Conservation (phyloP, 441 rosid genomes). For the Syzygium syzygioides region DNA sequence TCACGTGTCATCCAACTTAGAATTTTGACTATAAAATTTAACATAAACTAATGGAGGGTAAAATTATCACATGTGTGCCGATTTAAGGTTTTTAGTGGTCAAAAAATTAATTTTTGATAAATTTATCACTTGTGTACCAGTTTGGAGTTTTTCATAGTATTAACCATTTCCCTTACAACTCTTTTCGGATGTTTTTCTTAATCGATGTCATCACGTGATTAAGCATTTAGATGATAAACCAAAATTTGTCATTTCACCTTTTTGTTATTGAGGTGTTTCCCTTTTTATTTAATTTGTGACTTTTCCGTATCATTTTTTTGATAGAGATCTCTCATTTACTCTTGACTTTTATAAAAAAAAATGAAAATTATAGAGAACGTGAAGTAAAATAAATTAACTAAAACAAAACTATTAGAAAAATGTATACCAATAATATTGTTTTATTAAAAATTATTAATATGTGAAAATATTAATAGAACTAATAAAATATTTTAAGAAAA, state of each 20-base stretch:
- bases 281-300: not conserved
- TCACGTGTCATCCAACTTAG: too few relatives aligned
- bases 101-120: too few relatives aligned
- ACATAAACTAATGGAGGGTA: too few relatives aligned
- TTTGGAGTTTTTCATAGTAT: too few relatives aligned
- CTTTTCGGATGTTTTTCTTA: too few relatives aligned
- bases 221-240: not conserved
- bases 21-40: too few relatives aligned
- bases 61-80: too few relatives aligned
- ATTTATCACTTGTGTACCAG: too few relatives aligned
- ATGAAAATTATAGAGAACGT: not conserved
- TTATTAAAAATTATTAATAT: not conserved
- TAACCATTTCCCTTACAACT: too few relatives aligned
- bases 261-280: not conserved
- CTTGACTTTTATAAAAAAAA: not conserved
- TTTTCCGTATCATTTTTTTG: not conserved
- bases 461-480: not conserved
- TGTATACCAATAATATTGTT: not conserved
- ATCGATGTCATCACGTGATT: not conserved
- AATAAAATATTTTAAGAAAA: not conserved
- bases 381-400: accelerated
- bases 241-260: not conserved
- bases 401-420: not conserved
- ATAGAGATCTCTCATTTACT: not conserved
- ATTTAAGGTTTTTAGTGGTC: too few relatives aligned